Evolutionary conservation across 352 stramenopile species (phyloP).

Genomic region (Blastocystis sp.): DNA sequence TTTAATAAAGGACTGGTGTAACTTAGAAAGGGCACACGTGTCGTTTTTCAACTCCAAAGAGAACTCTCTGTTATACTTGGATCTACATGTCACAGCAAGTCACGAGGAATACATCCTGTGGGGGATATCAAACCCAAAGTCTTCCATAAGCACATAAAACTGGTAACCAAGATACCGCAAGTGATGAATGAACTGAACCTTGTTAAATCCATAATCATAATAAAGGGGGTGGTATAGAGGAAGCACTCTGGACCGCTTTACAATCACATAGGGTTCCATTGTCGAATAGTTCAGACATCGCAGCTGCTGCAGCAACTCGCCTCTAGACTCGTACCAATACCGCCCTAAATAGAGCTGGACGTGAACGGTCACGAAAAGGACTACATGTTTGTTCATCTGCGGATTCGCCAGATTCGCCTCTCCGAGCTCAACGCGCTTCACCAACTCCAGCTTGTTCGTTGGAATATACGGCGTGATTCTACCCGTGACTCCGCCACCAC

Average conservation of each 20-base stretch:
- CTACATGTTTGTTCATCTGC: conserved; percentile 22
- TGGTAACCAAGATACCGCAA: not conserved
- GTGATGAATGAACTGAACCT: conserved; percentile 4
- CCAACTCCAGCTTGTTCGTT: not conserved
- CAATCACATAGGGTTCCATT: conserved; percentile 44
- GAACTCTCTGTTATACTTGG: not conserved
- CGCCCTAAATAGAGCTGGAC: not conserved
- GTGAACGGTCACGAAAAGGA: not conserved
- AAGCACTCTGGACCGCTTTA: not conserved
- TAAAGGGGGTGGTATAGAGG: conserved; percentile 33
- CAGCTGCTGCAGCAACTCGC: not conserved
- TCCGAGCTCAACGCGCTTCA: not conserved
- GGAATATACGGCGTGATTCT: not conserved
- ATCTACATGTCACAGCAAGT: not conserved
- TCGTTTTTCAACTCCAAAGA: conserved; percentile 1
- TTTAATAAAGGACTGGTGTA: not conserved
- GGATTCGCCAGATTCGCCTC: conserved; percentile 13
- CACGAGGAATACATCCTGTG: not conserved
- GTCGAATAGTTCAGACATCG: not conserved
- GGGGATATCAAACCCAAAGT: conserved; percentile 32
- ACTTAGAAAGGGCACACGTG: not conserved
- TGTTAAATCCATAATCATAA: conserved; percentile 49
- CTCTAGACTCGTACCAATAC: not conserved
- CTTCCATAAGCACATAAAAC: conserved; percentile 29
- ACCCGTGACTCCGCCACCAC: not conserved